Conservation (phyloP, 1,139 yeast genomes). For the Maudiozyma humilis region DNA sequence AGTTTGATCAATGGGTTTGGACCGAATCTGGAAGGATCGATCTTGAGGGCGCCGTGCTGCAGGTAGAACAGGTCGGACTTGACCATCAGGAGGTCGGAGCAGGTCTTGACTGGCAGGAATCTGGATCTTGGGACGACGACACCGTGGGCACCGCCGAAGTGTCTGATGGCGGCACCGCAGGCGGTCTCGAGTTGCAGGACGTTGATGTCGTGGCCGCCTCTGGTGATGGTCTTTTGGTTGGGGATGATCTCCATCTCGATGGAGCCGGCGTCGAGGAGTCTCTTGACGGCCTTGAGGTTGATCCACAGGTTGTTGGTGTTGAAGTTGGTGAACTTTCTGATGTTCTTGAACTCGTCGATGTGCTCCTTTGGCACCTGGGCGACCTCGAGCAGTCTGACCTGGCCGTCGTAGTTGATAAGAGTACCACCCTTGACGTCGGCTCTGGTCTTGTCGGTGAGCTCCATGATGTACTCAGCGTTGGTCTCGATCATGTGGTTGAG, state of each 20-base stretch:
- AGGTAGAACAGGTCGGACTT: constrained; percentile 91
- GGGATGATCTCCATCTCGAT: constrained; percentile 93
- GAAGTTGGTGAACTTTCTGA: constrained; percentile 95
- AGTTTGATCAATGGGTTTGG: constrained; percentile 91
- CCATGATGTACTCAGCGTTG: constrained; percentile 93
- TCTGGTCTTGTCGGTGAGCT: constrained; percentile 94
- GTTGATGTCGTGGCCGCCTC: constrained; percentile 69
- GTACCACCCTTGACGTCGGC: constrained; percentile 99
- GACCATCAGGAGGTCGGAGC: constrained; percentile 86
- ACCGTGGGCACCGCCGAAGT: constrained; percentile 92
- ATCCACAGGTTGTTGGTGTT: constrained; percentile 98
- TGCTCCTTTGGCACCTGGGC: constrained; percentile 99
- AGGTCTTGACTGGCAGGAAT: constrained; percentile 95
- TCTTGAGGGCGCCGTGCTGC: constrained; percentile 82
- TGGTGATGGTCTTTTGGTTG: constrained; percentile 71
- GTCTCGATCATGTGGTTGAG: constrained; percentile 89
- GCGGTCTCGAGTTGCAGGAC: constrained; percentile 97
- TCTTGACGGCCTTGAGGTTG: constrained; percentile 86
- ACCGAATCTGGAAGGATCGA: constrained; percentile 83
- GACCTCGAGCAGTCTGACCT: constrained; percentile 88
- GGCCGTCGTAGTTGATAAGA: constrained; percentile 89
- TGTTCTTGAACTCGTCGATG: constrained; percentile 94
- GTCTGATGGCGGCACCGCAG: constrained; percentile 97
- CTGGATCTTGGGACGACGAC: constrained; percentile 97
- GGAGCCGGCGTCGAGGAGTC: constrained; percentile 76